A percentile compares a stretch with the other conserved stretches of the same genome.
Evolutionary conservation across 768 basidiomycete species (phyloP).

Genomic region (Mycena latifolia): DNA sequence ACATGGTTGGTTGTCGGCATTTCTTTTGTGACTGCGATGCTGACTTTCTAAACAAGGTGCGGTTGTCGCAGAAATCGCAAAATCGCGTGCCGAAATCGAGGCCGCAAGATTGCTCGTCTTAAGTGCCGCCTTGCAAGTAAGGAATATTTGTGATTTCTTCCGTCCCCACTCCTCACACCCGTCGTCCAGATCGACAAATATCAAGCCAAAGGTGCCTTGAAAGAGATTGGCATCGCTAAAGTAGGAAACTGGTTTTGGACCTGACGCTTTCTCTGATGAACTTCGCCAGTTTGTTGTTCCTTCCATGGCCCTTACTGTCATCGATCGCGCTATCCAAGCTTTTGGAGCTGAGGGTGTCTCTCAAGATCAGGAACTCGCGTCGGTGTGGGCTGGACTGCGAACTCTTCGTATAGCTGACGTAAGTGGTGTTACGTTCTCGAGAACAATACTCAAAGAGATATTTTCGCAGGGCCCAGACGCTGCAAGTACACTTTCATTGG

Average conservation of each 20-base stretch:
- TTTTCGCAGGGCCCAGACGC: constrained; percentile 79
- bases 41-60: constrained; percentile 64
- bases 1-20: constrained; percentile 72
- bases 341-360: constrained; percentile 97
- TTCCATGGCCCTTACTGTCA: constrained; percentile 85
- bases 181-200: constrained; percentile 84
- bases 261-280: background rate
- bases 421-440: constrained; percentile 39
- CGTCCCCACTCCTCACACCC: background rate
- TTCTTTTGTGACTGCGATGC: background rate
- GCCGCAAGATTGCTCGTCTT: constrained; percentile 88
- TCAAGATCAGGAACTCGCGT: constrained; percentile 89
- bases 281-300: constrained; percentile 88
- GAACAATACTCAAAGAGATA: constrained; percentile 14
- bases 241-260: constrained; percentile 51
- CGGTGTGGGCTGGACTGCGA: constrained; percentile 81
- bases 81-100: constrained; percentile 95
- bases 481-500: constrained; percentile 47
- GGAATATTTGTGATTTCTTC: constrained; percentile 7
- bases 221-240: constrained; percentile 98
- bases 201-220: constrained; percentile 93
- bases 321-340: constrained; percentile 96
- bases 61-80: constrained; percentile 91
- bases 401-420: constrained; percentile 93
- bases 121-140: constrained; percentile 88